Conservation (phyloP, 257 asterid species). For the Solanum habrochaites region DNA sequence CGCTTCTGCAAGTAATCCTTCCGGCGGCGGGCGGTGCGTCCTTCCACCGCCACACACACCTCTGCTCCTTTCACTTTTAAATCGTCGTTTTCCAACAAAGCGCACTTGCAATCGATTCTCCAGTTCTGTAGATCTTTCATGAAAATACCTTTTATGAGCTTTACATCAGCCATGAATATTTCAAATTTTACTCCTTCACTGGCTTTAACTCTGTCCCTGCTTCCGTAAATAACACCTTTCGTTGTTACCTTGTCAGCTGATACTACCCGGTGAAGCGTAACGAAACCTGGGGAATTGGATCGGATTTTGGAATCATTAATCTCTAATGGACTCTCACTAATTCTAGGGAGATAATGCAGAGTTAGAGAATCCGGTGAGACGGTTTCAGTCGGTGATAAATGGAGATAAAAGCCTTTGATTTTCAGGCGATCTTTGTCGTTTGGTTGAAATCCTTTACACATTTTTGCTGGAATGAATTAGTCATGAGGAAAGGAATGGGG, state of each 20-base stretch:
- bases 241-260: background rate
- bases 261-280: constrained; percentile 50
- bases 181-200: constrained; percentile 61
- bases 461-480: background rate
- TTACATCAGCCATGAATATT: constrained; percentile 35
- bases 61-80: constrained; percentile 25
- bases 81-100: constrained; percentile 8
- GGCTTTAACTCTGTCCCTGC: constrained; percentile 37
- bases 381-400: constrained; percentile 5
- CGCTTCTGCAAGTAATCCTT: constrained; percentile 8
- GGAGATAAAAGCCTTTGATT: constrained; percentile 44
- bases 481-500: background rate
- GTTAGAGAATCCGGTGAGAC: constrained; percentile 33
- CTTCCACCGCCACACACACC: constrained; percentile 51
- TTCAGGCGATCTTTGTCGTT: constrained; percentile 32
- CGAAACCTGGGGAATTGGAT: constrained; percentile 45
- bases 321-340: constrained; percentile 39
- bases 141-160: constrained; percentile 45
- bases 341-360: constrained; percentile 58
- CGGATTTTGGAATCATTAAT: constrained; percentile 41
- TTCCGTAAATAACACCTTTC: constrained; percentile 20
- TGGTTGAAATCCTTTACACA: constrained; percentile 58
- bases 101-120: constrained; percentile 47
- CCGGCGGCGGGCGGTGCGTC: constrained; percentile 9
- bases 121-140: constrained; percentile 28